A percentile compares a stretch with the other conserved stretches of the same genome.
Conservation (phyloP, 352 stramenopile species). For the Achlya hypogyna region DNA sequence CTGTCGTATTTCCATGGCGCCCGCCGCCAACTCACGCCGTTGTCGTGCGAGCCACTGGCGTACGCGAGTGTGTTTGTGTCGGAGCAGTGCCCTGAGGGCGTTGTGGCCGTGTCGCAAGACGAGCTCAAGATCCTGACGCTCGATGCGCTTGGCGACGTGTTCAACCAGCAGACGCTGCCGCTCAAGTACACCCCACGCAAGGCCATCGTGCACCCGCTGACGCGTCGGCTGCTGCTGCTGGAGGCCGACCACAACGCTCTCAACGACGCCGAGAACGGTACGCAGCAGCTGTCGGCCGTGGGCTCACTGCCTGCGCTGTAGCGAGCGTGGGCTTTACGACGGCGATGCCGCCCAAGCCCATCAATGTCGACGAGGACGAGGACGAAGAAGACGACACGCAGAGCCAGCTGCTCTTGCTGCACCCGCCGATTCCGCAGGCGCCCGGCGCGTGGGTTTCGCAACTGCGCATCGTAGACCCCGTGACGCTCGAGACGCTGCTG, state of each 20-base stretch:
- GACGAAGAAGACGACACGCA: conserved; percentile 80
- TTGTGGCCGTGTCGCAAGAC: conserved; percentile 93
- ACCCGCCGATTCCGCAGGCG: conserved; percentile 43
- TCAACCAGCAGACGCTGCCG: conserved; percentile 93
- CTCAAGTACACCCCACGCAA: conserved; percentile 97
- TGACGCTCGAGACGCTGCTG: conserved; percentile 73
- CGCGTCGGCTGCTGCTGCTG: conserved; percentile 90
- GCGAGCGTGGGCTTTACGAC: conserved; percentile 52
- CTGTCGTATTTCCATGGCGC: conserved; percentile 92
- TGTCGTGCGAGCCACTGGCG: conserved; percentile 94
- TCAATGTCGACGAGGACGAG: conserved; percentile 42
- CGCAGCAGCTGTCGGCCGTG: neutral
- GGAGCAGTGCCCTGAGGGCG: conserved; percentile 92
- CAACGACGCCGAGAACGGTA: conserved; percentile 82
- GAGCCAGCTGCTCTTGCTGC: conserved; percentile 50
- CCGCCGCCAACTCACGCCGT: conserved; percentile 86
- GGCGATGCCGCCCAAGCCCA: conserved; percentile 34
- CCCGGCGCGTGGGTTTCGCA: conserved; percentile 94
- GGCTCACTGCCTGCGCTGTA: conserved; percentile 1
- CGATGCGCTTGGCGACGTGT: conserved; percentile 91
- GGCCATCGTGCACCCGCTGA: conserved; percentile 86
- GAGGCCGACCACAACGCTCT: conserved; percentile 98
- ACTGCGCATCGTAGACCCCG: conserved; percentile 95
- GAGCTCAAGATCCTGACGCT: conserved; percentile 97
- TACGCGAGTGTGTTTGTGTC: conserved; percentile 94